These are phyloP conservation scores for Monosporascus sp. DNA, from an alignment of 2,329 filamentous ascomycete genomes.

Conservation along the genomic window DNA sequence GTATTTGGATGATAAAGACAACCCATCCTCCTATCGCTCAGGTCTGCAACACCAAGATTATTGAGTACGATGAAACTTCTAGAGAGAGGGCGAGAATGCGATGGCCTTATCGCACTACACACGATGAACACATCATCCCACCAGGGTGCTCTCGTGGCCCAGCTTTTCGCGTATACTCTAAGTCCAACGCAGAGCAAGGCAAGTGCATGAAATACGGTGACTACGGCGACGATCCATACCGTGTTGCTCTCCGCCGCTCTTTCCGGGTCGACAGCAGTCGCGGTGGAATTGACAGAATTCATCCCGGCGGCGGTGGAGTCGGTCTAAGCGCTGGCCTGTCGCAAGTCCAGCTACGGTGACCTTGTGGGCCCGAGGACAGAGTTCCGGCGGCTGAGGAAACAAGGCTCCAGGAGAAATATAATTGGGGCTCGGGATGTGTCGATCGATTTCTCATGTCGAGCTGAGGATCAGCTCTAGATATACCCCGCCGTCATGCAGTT, in stretches of 20 bases:
- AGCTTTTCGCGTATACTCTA: not conserved
- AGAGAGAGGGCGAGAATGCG: not conserved
- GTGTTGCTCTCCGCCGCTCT: not conserved
- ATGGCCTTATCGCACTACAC: conserved; percentile 14
- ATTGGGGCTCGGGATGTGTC: not conserved
- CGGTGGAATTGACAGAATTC: not conserved
- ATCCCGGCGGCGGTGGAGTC: not conserved
- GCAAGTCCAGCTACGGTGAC: not conserved
- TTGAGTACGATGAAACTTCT: not conserved
- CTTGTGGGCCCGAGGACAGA: not conserved
- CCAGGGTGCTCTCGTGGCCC: conserved; percentile 11
- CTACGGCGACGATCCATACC: not conserved
- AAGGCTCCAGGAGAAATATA: not conserved
- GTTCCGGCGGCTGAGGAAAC: not conserved
- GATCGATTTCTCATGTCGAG: not conserved
- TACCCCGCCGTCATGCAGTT: not conserved
- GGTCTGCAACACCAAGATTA: conserved; percentile 11
- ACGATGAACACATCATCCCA: conserved; percentile 26
- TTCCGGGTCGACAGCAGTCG: not conserved
- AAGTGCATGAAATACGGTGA: not conserved
- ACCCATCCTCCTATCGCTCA: conserved; percentile 24
- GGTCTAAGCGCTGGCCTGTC: not conserved
- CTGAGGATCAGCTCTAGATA: not conserved
- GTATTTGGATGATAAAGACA: conserved; percentile 36
- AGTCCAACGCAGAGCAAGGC: not conserved